These are phyloP conservation scores for Aspergillus chevalieri DNA, from an alignment of 2,329 filamentous ascomycete species.

Conservation along the genomic window DNA sequence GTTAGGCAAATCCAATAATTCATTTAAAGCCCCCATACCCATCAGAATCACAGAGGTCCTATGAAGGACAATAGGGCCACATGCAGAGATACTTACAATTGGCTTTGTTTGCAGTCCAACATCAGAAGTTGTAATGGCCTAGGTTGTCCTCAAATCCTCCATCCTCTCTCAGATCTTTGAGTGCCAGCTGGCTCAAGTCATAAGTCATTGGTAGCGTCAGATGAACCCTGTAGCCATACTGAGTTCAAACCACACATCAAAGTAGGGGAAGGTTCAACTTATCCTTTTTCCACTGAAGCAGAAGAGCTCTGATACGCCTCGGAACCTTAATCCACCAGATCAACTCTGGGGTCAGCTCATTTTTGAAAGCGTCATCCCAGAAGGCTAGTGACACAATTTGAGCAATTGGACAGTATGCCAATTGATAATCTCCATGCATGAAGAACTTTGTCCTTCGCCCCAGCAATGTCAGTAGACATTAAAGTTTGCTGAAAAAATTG, in stretches of 20 bases:
- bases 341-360: slow-evolving; percentile 19
- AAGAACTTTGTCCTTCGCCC: too few species aligned
- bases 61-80: not conserved
- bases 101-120: slow-evolving; percentile 22
- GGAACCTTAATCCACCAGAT: slow-evolving; percentile 19
- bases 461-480: too few species aligned
- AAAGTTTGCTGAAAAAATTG: too few species aligned
- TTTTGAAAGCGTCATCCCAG: slow-evolving; percentile 17
- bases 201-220: slow-evolving; percentile 20
- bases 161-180: slow-evolving; percentile 20
- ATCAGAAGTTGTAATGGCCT: slow-evolving; percentile 22
- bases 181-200: slow-evolving; percentile 17
- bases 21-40: not conserved
- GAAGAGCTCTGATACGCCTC: slow-evolving; percentile 12
- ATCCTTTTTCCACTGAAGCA: slow-evolving; percentile 1
- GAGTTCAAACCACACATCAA: slow-evolving; percentile 12
- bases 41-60: not conserved
- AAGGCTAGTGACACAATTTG: slow-evolving; percentile 21
- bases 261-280: slow-evolving; percentile 19
- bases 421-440: slow-evolving; percentile 18
- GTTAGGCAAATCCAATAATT: slow-evolving; percentile 7
- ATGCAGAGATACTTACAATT: slow-evolving; percentile 16
- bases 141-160: slow-evolving; percentile 21
- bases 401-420: slow-evolving; percentile 21
- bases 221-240: slow-evolving; percentile 18